Base-by-base conservation (phyloP, 257 asterid species). In the Perilla frutescens region DNA sequence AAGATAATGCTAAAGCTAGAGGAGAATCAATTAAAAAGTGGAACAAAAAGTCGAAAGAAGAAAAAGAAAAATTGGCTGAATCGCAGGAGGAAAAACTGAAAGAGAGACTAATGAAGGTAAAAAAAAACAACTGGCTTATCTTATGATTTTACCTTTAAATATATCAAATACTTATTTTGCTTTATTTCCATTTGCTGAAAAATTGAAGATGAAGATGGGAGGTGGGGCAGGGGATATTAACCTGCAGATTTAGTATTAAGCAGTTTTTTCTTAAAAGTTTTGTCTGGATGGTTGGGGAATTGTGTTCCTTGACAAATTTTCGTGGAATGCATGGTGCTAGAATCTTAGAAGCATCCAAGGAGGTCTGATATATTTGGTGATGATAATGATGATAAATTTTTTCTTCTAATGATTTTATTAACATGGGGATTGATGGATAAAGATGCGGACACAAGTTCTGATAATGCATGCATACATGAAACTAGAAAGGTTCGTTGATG, bases 71-170 rank as follows among this genome's bases (percentile, higher is more conserved):
- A 71, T 40, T 90, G 73, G 89, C 85, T 34, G 83, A 81, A 72
- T 78, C 66, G 71, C 81, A 79, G 65, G 97, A 83, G 77, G 80
- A 86, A 14, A 90, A 88, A 73, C 92, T 94, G 76, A 88, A 87
- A 86, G 96, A 85, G 68, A 87, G 90, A 73, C 80, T 90, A 62
- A 73, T 80, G 84, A 91, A 91, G 97, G 99, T 94, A 84, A 20
- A 31, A 84, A 31, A 29, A 36, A 4, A 1, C 31, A 34, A 12
- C 41, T 36, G 9, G 26, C 62, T 45, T 44, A 13, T 69, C 14
- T 15, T 41, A 34, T 67, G 32, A 11, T 44, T 20, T 20, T 20
- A 20, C 26, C 26, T 20, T 45, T 13, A 44, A 44, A 44, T 8
- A 37, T 41, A 26, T 50, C 53, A 4, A 5, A 59, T 48, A 43